Evolutionary conservation across 2,329 filamentous ascomycete genomes (phyloP).

Genomic region (Xylaria multiplex): DNA sequence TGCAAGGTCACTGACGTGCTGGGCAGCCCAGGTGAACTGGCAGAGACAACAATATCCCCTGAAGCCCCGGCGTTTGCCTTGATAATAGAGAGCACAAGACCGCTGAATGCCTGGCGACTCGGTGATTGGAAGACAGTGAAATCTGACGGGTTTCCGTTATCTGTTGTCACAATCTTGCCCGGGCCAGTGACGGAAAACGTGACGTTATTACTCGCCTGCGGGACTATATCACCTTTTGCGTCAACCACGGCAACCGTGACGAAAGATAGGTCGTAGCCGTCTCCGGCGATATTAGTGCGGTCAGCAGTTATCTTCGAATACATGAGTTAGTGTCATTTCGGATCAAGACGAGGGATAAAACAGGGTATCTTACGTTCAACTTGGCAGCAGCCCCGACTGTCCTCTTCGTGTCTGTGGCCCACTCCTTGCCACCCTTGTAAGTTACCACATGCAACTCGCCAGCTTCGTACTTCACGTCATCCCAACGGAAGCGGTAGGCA

Average conservation of each 20-base stretch:
- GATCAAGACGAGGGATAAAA: background rate
- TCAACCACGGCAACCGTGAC: conserved; percentile 59
- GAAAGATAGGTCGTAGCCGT: conserved; percentile 59
- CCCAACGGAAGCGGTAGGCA: conserved; percentile 64
- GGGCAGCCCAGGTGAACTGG: conserved; percentile 36
- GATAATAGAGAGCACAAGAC: conserved; percentile 55
- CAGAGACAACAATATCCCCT: conserved; percentile 44
- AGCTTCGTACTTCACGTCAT: conserved; percentile 59
- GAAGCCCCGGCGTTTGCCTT: conserved; percentile 42
- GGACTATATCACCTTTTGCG: conserved; percentile 55
- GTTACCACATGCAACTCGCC: conserved; percentile 59
- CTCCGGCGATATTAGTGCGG: conserved; percentile 51
- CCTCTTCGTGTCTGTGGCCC: conserved; percentile 55
- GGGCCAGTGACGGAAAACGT: conserved; percentile 56
- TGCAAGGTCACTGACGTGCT: conserved; percentile 34
- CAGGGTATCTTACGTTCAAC: conserved; percentile 42
- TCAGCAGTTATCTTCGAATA: conserved; percentile 50
- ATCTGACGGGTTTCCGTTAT: conserved; percentile 62
- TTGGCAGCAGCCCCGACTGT: conserved; percentile 55
- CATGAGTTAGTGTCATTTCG: conserved; percentile 21
- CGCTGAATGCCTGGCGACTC: conserved; percentile 54
- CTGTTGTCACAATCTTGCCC: conserved; percentile 60
- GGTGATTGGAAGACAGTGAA: conserved; percentile 55
- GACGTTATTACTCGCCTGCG: conserved; percentile 54
- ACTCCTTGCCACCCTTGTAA: conserved; percentile 58